Evolutionary conservation across 2,329 filamentous ascomycete species (phyloP), one percentile per base, ranked within the genome.

Genomic region (Cladophialophora yegresii): DNA sequence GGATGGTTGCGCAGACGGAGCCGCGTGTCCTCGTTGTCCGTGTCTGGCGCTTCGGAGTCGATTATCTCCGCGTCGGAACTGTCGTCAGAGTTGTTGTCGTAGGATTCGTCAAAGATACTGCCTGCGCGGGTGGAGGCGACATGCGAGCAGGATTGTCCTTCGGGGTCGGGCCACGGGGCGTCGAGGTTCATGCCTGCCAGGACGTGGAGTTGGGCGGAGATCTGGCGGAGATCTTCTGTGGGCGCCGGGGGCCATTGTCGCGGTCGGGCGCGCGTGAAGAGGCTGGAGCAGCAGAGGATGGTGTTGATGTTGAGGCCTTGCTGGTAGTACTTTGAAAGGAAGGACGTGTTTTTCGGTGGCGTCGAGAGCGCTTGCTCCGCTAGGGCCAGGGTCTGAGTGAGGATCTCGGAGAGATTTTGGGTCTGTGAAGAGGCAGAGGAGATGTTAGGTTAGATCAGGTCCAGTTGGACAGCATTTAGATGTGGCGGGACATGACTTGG

Each of bases 161-260:
- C 40, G 7, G 45, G 28, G 10, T 28, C 58, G 28, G 67, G 64
- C 62, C 62, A 68, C 1, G 70, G 67, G 0, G 70, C 66, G 1
- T 80, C 77, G 4, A 86, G 77, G 0, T 87, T 84, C n/a, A 84
- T 82, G 20, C 90, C 89, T 67, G 86, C 88, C 30, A 91, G 78
- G 67, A 85, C 85, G 73, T 92, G 89, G 26, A 93, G 77, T 72
- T 88, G 89, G 26, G 90, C 90, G 67, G 86, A 88, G 68, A 84
- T 79, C 76, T 91, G 89, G 32, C 84, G 83, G 36, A 80, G 72
- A 57, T 78, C 74, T 28, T 77, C 77, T 12, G 76, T 79, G 8
- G 74, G 68, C 3, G 78, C 78, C 7, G 77, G 71, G 45, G 67
- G 71, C 61, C 81, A 79, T 4, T 73, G 71, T 12, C 72, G 73